Evolutionary conservation across 352 stramenopile species (phyloP).

Genomic region (Peronospora destructor): DNA sequence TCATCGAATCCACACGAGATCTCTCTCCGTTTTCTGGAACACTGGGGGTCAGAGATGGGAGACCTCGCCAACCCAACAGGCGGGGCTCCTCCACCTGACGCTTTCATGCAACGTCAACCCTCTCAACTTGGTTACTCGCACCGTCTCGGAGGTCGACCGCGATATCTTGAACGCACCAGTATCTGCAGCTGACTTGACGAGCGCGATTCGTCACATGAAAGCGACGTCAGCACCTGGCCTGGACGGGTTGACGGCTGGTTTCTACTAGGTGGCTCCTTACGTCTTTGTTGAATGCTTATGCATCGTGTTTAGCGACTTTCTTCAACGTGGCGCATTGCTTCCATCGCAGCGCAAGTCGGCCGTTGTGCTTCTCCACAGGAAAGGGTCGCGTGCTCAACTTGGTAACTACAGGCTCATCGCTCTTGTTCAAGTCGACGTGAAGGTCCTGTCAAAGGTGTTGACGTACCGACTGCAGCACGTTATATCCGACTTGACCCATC

Average conservation of each 20-base stretch:
- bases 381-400: slow-evolving; percentile 1
- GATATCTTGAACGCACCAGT: neutral
- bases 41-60: neutral
- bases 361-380: slow-evolving; percentile 4
- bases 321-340: neutral
- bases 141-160: neutral
- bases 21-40: neutral
- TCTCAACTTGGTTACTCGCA: neutral
- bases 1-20: neutral
- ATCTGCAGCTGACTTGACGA: neutral
- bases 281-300: neutral
- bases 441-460: neutral
- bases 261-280: neutral
- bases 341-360: neutral
- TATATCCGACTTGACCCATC: neutral
- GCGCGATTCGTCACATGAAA: neutral
- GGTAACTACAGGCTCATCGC: slow-evolving; percentile 7
- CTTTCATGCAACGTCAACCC: neutral
- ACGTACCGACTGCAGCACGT: neutral
- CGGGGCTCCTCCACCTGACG: neutral
- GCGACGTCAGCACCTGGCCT: neutral
- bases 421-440: slow-evolving; percentile 6
- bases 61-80: neutral
- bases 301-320: neutral
- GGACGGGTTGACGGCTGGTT: neutral